phyloP scores from a whole-genome alignment of 2,329 filamentous ascomycete genomes.

The Exutisphaerella laricina region DNA sequence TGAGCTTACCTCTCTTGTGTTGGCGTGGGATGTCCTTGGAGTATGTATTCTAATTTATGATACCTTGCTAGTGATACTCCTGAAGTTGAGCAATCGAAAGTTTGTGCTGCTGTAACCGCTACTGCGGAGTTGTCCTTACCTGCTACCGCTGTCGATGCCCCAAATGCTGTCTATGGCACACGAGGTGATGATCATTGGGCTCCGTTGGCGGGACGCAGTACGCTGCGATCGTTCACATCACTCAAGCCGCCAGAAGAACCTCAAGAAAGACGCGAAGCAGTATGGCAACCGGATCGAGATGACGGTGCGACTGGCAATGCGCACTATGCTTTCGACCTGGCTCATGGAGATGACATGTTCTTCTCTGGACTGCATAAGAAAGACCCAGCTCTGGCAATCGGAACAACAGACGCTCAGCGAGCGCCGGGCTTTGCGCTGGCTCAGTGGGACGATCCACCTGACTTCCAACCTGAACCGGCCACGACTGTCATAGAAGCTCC shows the following conservation, averaged over 20 bases:
- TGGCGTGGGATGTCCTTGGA: neutral
- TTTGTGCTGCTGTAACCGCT: neutral
- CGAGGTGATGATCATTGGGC: too few species aligned
- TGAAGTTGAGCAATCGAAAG: slow-evolving; percentile 1
- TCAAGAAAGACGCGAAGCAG: neutral
- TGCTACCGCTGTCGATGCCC: too few species aligned
- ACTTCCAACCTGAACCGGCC: neutral
- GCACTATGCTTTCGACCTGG: neutral
- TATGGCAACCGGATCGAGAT: neutral
- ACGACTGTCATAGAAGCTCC: too few species aligned
- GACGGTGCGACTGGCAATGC: neutral
- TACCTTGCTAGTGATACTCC: slow-evolving; percentile 8
- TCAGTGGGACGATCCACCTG: slow-evolving; percentile 4
- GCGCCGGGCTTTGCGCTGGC: neutral
- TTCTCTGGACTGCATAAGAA: neutral
- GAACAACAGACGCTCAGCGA: neutral
- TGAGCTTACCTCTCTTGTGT: slow-evolving; percentile 15
- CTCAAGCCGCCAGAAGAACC: slow-evolving; percentile 1
- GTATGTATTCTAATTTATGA: slow-evolving; percentile 9
- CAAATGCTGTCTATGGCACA: too few species aligned
- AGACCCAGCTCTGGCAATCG: neutral
- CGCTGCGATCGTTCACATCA: neutral
- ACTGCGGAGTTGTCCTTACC: neutral
- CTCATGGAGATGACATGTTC: neutral
- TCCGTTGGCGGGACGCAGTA: neutral